These are phyloP conservation scores for Avena eriantha DNA, from an alignment of 176 grass and related monocot species.

Conservation along the genomic window DNA sequence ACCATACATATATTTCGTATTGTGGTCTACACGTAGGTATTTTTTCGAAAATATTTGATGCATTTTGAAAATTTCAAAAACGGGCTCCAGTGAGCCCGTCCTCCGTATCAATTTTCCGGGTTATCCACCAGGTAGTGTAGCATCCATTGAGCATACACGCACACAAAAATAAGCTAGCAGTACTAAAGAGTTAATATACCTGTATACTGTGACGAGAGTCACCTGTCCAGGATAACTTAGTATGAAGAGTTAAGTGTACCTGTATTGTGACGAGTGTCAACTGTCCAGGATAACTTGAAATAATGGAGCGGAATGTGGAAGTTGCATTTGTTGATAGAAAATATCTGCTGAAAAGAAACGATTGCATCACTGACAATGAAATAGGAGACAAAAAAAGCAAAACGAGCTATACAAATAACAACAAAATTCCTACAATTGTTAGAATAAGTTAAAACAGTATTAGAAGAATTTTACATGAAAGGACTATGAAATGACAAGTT, in stretches of 20 bases:
- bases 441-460: not conserved
- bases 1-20: not conserved
- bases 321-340: slow-evolving; percentile 95
- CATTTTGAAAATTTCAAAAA: too few relatives aligned
- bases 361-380: slow-evolving; percentile 28
- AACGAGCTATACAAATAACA: slow-evolving; percentile 20
- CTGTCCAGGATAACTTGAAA: slow-evolving; percentile 84
- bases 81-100: too few relatives aligned
- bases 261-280: slow-evolving; percentile 79
- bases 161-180: not conserved
- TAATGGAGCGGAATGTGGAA: slow-evolving; percentile 80
- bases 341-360: slow-evolving; percentile 56
- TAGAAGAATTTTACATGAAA: not conserved
- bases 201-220: slow-evolving; percentile 79
- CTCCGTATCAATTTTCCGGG: too few relatives aligned
- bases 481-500: slow-evolving; percentile 7
- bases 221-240: slow-evolving; percentile 51
- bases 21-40: too few relatives aligned
- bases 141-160: not conserved
- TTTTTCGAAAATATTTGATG: too few relatives aligned
- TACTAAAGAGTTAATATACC: slow-evolving; percentile 49
- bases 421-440: not conserved
- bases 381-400: slow-evolving; percentile 34
- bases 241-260: slow-evolving; percentile 54
- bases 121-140: not conserved